Evolutionary conservation across 495 filamentous ascomycete species (phyloP).

Genomic region (Xylaria acuta): DNA sequence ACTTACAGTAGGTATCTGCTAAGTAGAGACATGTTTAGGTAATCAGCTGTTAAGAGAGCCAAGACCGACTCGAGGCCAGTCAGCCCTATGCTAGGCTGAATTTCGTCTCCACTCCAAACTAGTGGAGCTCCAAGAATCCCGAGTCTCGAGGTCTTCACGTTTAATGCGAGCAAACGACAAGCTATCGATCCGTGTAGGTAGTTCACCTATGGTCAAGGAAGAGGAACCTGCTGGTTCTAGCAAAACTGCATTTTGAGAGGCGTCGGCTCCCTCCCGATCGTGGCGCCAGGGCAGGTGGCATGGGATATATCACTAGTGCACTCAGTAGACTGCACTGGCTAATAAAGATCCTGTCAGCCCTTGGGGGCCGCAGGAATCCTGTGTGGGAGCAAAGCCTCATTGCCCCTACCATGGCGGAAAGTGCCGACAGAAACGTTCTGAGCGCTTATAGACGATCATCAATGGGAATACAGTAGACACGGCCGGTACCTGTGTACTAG

Average conservation of each 20-base stretch:
- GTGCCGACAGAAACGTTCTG: not conserved
- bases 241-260: not conserved
- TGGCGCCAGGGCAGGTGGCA: slow-evolving; percentile 10
- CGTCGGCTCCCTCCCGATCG: slow-evolving; percentile 27
- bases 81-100: slow-evolving; percentile 25
- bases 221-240: not conserved
- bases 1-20: not conserved
- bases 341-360: slow-evolving; percentile 13
- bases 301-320: not conserved
- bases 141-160: slow-evolving; percentile 5
- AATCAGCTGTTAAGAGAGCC: not conserved
- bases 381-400: slow-evolving; percentile 23
- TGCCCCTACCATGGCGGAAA: slow-evolving; percentile 5
- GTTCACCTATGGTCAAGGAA: not conserved
- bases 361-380: slow-evolving; percentile 22
- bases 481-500: not conserved
- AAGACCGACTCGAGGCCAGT: no score
- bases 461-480: not conserved
- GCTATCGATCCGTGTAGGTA: not conserved
- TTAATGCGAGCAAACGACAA: slow-evolving; percentile 1
- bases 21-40: not conserved
- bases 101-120: slow-evolving; percentile 12
- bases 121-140: slow-evolving; percentile 5
- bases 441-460: not conserved
- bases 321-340: slow-evolving; percentile 3